Base-by-base conservation (phyloP, 148 eudicot species). In the Chenopodium berlandieri region DNA sequence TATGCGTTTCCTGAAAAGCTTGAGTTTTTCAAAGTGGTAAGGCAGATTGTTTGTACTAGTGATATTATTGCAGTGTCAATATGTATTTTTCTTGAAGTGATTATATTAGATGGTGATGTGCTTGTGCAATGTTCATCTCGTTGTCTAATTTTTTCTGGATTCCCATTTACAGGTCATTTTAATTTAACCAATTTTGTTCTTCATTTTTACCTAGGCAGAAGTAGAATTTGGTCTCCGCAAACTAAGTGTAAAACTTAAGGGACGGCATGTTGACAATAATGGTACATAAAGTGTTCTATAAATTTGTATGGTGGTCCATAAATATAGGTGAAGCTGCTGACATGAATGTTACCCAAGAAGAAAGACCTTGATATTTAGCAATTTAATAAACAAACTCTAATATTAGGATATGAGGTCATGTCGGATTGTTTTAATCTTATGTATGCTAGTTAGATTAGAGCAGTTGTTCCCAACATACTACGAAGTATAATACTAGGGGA, bases 1-100 rank as follows among this genome's bases (percentile, higher is more conserved):
- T 95, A 95, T 80, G 91, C 87, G 82, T 88, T 94, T 71, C 98
- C 98, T 46, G 89, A 90, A 80, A 91, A 86, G 68, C 86, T 95
- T 50, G 85, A 91, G 83, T 92, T 93, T 67, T 90, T 84, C 82
- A 88, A 92, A 89, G 82, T 95, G 97, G 98, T 95, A 86, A 64
- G 83, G 74, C 76, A 25, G 7, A 30, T 48, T 48, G n/a, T 76
- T 32, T 80, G 23, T 32, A 14, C 27, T 60, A 6, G 4, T 50
- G 56, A 8, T 75, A 62, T 71, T 34, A 12, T 47, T 80, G 58
- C 20, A 17, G 25, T 71, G 13, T 32, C 66, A 20, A 32, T 68
- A 31, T 71, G 31, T 32, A 62, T 17, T 37, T n/a, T 60, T 2
- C 27, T 54, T 22, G n/a, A 62, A 17, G 16, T 54, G 4, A 34